phyloP scores from a whole-genome alignment of 257 asterid genomes.

The Jasminum sambac region DNA sequence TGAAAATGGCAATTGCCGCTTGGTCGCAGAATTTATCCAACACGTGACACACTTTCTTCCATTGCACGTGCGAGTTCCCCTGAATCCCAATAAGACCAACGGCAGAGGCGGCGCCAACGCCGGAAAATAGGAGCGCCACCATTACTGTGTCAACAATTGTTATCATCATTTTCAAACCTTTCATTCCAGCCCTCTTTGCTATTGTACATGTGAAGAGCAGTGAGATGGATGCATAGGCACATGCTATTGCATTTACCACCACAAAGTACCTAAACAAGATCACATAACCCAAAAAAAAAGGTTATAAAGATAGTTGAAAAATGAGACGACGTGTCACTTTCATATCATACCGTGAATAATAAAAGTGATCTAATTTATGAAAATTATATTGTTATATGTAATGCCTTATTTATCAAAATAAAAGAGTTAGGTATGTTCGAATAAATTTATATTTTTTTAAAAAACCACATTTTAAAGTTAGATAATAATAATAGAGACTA shows the following conservation, averaged over 20 bases:
- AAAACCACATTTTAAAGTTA: no score
- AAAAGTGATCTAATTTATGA: no score
- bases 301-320: no score
- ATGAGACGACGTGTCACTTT: no score
- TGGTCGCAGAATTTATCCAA: slow-evolving; percentile 52
- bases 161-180: slow-evolving; percentile 25
- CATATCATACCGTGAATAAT: no score
- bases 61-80: slow-evolving; percentile 62
- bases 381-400: no score
- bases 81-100: slow-evolving; percentile 55
- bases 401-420: no score
- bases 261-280: slow-evolving; percentile 51
- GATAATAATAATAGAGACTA: no score
- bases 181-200: slow-evolving; percentile 35
- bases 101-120: slow-evolving; percentile 53
- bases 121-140: slow-evolving; percentile 68
- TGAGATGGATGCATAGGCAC: slow-evolving; percentile 54
- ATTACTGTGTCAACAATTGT: slow-evolving; percentile 48
- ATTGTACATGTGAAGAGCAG: slow-evolving; percentile 34
- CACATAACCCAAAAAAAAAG: no score
- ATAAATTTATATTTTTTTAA: no score
- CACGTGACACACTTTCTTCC: slow-evolving; percentile 59
- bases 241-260: slow-evolving; percentile 59
- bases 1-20: slow-evolving; percentile 38
- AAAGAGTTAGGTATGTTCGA: no score